Evolutionary conservation across 2,329 filamentous ascomycete species (phyloP).

Genomic region (Tolypocladium amazonense): DNA sequence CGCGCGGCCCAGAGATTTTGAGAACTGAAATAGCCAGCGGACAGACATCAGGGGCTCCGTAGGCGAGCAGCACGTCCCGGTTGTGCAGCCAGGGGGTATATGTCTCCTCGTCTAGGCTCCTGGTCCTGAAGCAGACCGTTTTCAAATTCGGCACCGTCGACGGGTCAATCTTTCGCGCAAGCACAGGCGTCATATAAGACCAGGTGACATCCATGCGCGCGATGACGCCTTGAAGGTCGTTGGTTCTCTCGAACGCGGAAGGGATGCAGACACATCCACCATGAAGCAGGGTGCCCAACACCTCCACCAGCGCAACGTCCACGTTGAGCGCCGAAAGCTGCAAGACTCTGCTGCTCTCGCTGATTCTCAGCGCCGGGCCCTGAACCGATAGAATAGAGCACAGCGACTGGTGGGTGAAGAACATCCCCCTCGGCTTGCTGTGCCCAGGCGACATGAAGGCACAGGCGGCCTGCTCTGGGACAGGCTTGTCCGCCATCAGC

Average conservation of each 20-base stretch:
- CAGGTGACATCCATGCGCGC: slow-evolving; percentile 38
- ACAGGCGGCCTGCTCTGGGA: slow-evolving; percentile 42
- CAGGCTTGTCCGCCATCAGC: slow-evolving; percentile 19
- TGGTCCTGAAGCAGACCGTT: slow-evolving; percentile 35
- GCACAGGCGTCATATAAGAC: slow-evolving; percentile 46
- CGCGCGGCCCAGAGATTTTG: slow-evolving; percentile 25
- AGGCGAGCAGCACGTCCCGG: slow-evolving; percentile 36
- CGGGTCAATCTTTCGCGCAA: slow-evolving; percentile 36
- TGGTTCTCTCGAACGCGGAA: slow-evolving; percentile 34
- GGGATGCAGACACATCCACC: slow-evolving; percentile 53
- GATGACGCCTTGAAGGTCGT: slow-evolving; percentile 39
- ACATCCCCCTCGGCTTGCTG: slow-evolving; percentile 44
- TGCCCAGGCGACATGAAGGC: slow-evolving; percentile 47
- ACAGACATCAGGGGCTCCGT: slow-evolving; percentile 40
- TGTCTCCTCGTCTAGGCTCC: slow-evolving; percentile 37
- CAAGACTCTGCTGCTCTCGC: slow-evolving; percentile 40
- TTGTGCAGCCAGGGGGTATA: slow-evolving; percentile 34
- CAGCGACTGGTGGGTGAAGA: slow-evolving; percentile 50
- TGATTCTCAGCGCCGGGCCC: slow-evolving; percentile 37
- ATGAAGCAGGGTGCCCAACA: slow-evolving; percentile 38
- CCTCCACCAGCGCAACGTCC: slow-evolving; percentile 40
- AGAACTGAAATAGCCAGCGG: slow-evolving; percentile 40
- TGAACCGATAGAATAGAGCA: slow-evolving; percentile 43
- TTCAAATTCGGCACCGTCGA: slow-evolving; percentile 23
- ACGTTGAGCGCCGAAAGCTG: slow-evolving; percentile 45